phyloP scores from a whole-genome alignment of 2,329 filamentous ascomycete species.

The Ascochyta lentis region DNA sequence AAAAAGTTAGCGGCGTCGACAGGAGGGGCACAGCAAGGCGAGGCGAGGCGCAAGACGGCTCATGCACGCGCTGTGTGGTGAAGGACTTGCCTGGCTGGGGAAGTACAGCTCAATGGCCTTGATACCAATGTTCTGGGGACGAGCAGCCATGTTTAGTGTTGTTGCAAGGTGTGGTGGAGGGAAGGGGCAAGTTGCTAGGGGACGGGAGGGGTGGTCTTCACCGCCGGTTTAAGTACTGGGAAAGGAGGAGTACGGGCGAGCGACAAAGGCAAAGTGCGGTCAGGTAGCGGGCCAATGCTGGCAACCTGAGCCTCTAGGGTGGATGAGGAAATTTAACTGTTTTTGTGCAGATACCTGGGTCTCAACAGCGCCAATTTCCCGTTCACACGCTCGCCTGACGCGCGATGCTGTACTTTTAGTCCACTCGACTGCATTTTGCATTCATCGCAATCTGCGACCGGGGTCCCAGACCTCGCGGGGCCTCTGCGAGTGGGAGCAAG shows the following conservation, averaged over 20 bases:
- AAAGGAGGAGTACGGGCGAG: conserved; percentile 30
- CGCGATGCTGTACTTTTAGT: conserved; percentile 15
- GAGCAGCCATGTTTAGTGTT: conserved; percentile 50
- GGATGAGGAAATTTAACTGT: conserved; percentile 32
- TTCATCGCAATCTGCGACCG: neutral
- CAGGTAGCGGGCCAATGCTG: conserved; percentile 45
- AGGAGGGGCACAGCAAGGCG: conserved; percentile 18
- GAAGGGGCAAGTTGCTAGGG: conserved; percentile 25
- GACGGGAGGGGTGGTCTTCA: conserved; percentile 34
- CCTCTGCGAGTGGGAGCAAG: conserved; percentile 2
- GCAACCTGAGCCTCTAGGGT: conserved; percentile 23
- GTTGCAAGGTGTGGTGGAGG: conserved; percentile 22
- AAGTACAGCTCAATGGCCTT: conserved; percentile 64
- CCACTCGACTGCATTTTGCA: conserved; percentile 14
- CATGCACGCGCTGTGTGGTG: conserved; percentile 3
- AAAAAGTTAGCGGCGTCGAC: conserved; percentile 19
- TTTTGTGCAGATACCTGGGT: conserved; percentile 30
- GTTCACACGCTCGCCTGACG: conserved; percentile 18
- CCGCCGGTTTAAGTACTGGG: conserved; percentile 47
- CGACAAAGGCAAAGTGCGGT: conserved; percentile 47
- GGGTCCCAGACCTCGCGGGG: conserved; percentile 1
- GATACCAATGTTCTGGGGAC: conserved; percentile 60
- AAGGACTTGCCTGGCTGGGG: conserved; percentile 56
- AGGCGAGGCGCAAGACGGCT: conserved; percentile 8
- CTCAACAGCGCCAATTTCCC: conserved; percentile 39